These are phyloP conservation scores for Aspergillus sp. DNA, from an alignment of 2,329 filamentous ascomycete species.

Conservation along the genomic window DNA sequence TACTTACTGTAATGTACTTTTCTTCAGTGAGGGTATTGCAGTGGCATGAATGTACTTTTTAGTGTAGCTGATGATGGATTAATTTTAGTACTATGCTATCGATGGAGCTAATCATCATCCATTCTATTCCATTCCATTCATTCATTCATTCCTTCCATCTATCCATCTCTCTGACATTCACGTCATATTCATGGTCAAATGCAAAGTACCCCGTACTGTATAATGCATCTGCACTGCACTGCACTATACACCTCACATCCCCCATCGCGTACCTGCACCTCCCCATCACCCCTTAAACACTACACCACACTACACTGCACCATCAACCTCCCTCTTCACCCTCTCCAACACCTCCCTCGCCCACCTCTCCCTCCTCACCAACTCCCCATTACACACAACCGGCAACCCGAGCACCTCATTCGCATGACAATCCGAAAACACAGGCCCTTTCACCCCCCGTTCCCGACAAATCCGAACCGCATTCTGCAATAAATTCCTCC, in stretches of 20 bases:
- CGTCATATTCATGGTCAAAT: neutral
- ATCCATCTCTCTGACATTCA: neutral
- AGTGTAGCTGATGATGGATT: too few relatives aligned
- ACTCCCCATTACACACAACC: slow-evolving; percentile 61
- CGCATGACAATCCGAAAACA: slow-evolving; percentile 76
- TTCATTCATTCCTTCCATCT: neutral
- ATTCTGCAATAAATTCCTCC: slow-evolving; percentile 70
- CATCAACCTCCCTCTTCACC: neutral
- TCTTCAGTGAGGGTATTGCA: too few relatives aligned
- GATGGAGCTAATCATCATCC: neutral
- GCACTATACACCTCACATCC: too few relatives aligned
- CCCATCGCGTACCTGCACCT: neutral
- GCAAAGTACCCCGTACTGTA: too few relatives aligned
- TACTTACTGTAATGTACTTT: too few relatives aligned
- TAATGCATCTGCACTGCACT: too few relatives aligned
- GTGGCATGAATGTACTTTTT: too few relatives aligned
- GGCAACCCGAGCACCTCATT: slow-evolving; percentile 65
- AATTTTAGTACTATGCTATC: too few relatives aligned
- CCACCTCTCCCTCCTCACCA: slow-evolving; percentile 61
- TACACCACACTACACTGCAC: neutral
- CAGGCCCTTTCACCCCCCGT: slow-evolving; percentile 66
- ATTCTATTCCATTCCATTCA: neutral
- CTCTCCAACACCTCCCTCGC: slow-evolving; percentile 42
- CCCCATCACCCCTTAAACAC: neutral
- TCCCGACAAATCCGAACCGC: slow-evolving; percentile 69